phyloP scores from a whole-genome alignment of 768 basidiomycete species.

The Suillus tomentosus region DNA sequence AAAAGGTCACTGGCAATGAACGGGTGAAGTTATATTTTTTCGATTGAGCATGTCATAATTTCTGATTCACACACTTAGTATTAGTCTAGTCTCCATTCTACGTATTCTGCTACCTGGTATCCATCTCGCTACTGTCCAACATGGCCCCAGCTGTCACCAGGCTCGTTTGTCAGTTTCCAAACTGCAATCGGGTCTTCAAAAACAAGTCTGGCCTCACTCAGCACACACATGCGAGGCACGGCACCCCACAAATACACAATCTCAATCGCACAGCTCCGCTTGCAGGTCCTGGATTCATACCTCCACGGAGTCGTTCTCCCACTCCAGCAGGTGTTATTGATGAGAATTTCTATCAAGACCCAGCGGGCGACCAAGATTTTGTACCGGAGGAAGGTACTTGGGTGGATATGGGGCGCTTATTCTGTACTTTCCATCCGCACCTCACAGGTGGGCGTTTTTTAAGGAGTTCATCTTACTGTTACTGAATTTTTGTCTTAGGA shows the following conservation, averaged over 20 bases:
- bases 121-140: not conserved
- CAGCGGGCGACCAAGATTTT: not conserved
- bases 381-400: slow-evolving; percentile 4
- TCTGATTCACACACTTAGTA: not conserved
- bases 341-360: not conserved
- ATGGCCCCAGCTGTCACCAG: not conserved
- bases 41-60: not conserved
- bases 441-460: not conserved
- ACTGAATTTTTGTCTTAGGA: not conserved
- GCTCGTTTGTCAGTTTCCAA: not conserved
- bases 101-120: not conserved
- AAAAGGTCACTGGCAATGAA: not conserved
- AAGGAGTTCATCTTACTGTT: not conserved
- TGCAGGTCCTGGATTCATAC: not conserved
- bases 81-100: not conserved
- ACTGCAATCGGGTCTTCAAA: slow-evolving; percentile 1
- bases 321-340: not conserved
- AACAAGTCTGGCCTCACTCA: slow-evolving; percentile 6
- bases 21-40: not conserved
- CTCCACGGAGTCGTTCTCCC: not conserved
- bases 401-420: not conserved
- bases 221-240: not conserved
- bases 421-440: not conserved
- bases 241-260: not conserved
- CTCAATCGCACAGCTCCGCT: not conserved